A percentile compares a stretch with the other conserved stretches of the same genome.
phyloP scores from a whole-genome alignment of 257 asterid species.

The Nicotiana otophora region DNA sequence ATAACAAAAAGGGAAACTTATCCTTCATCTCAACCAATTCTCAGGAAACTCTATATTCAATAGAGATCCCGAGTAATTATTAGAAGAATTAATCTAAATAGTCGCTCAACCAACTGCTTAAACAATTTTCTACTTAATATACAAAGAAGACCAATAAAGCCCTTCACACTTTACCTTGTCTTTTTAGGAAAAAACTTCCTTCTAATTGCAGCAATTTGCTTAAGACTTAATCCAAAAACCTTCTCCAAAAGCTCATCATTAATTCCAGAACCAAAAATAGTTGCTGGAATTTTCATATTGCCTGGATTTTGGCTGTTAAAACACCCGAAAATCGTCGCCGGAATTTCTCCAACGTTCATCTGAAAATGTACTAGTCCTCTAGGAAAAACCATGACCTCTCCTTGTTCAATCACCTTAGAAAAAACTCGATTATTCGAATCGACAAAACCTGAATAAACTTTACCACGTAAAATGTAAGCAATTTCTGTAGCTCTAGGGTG shows the following conservation, averaged over 20 bases:
- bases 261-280: slow-evolving; percentile 49
- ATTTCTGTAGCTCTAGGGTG: slow-evolving; percentile 57
- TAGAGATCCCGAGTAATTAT: background rate
- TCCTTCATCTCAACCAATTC: too few species aligned
- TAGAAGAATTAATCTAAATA: too few species aligned
- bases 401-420: slow-evolving; percentile 43
- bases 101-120: too few species aligned
- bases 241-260: slow-evolving; percentile 53
- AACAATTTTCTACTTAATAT: too few species aligned
- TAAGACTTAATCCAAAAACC: slow-evolving; percentile 47
- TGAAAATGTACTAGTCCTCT: slow-evolving; percentile 57
- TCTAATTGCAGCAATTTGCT: slow-evolving; percentile 36
- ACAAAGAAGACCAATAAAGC: too few species aligned
- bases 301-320: slow-evolving; percentile 60
- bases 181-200: slow-evolving; percentile 32
- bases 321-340: slow-evolving; percentile 40
- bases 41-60: background rate
- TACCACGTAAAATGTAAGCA: slow-evolving; percentile 39
- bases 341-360: slow-evolving; percentile 48
- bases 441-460: slow-evolving; percentile 47
- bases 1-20: too few species aligned
- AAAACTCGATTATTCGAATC: slow-evolving; percentile 42
- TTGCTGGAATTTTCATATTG: slow-evolving; percentile 38
- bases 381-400: slow-evolving; percentile 60
- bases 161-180: background rate